Conservation (phyloP, 1,139 yeast species). For the Zygoascus sp. region DNA sequence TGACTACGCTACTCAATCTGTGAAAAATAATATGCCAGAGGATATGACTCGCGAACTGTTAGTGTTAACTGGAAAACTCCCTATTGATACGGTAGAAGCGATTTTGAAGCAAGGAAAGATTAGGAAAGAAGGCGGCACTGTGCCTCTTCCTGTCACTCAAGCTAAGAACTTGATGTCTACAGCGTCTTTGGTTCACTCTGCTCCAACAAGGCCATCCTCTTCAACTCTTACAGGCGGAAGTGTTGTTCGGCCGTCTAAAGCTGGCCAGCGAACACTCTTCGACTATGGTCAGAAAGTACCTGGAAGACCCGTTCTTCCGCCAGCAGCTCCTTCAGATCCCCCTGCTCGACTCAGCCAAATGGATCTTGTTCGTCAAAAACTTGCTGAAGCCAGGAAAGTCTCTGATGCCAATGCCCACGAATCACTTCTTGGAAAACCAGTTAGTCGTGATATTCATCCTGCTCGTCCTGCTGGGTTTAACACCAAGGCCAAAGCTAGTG, state of each 20-base stretch:
- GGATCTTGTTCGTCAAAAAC: conserved; percentile 28
- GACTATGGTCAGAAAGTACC: conserved; percentile 21
- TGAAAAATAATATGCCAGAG: conserved; percentile 24
- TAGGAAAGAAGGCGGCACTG: background rate
- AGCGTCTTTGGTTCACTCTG: no score
- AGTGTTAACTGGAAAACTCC: conserved; percentile 24
- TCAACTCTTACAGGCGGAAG: background rate
- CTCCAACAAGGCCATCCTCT: no score
- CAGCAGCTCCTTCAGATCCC: conserved; percentile 13
- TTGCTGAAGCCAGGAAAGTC: conserved; percentile 17
- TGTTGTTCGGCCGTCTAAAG: background rate
- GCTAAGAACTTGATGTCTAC: no score
- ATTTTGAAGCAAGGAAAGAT: conserved; percentile 15
- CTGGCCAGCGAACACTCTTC: conserved; percentile 23
- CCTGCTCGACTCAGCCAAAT: conserved; percentile 26
- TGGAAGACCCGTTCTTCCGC: conserved; percentile 17
- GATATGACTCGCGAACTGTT: conserved; percentile 26
- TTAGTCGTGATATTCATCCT: conserved; percentile 41
- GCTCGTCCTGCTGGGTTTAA: conserved; percentile 85
- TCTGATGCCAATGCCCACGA: conserved; percentile 15
- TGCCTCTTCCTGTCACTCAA: background rate
- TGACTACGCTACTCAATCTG: conserved; percentile 24
- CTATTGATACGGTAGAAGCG: conserved; percentile 22
- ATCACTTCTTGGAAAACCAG: conserved; percentile 8
- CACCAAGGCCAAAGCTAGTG: conserved; percentile 22